Conservation (phyloP, 352 stramenopile species). For the Phytophthora idaei region DNA sequence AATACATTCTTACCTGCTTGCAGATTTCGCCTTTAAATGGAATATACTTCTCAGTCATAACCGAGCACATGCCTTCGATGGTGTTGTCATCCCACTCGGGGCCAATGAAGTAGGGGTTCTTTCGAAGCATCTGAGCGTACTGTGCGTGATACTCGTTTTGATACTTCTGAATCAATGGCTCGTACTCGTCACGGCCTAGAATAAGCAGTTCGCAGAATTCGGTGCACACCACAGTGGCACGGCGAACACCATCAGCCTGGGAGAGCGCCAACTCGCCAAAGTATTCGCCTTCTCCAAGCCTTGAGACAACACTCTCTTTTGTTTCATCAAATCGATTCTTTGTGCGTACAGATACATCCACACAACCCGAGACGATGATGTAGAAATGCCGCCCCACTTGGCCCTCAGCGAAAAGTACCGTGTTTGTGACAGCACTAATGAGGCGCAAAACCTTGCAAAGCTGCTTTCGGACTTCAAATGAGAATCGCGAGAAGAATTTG, state of each 20-base stretch:
- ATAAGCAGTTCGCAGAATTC: conserved; percentile 83
- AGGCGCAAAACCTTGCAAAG: conserved; percentile 84
- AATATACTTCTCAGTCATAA: conserved; percentile 87
- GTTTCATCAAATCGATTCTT: conserved; percentile 80
- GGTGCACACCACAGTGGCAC: conserved; percentile 69
- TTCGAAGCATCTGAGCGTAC: conserved; percentile 78
- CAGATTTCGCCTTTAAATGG: conserved; percentile 74
- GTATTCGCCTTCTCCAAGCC: conserved; percentile 72
- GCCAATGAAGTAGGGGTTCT: conserved; percentile 81
- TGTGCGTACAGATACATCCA: conserved; percentile 69
- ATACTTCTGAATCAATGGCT: conserved; percentile 84
- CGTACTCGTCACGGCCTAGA: conserved; percentile 79
- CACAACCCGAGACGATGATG: conserved; percentile 79
- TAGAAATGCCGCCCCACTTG: conserved; percentile 83
- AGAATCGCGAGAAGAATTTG: conserved; percentile 89
- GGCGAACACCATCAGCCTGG: conserved; percentile 64
- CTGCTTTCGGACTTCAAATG: conserved; percentile 86
- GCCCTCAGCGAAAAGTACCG: conserved; percentile 80
- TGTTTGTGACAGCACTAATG: conserved; percentile 81
- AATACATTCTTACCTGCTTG: conserved; percentile 54
- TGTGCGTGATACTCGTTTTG: conserved; percentile 84
- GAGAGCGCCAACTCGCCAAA: conserved; percentile 83
- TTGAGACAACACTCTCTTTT: conserved; percentile 69
- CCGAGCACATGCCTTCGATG: conserved; percentile 84
- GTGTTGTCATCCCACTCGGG: conserved; percentile 83